Percentiles rank a stretch among this genome's conserved stretches.
Conservation (phyloP, 192 early-diverging fungal species). For the Piromyces sp. region DNA sequence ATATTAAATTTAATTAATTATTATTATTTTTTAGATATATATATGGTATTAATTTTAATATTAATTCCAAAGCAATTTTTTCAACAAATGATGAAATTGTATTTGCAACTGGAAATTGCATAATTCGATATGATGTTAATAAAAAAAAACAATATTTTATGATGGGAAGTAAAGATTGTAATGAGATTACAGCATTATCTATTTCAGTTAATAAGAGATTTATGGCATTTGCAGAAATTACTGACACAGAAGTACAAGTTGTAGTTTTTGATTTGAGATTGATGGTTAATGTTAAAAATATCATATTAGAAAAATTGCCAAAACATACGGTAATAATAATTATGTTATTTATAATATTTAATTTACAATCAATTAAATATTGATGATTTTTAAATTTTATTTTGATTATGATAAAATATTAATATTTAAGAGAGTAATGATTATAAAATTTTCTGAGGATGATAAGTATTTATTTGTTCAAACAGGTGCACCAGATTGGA, state of each 20-base stretch:
- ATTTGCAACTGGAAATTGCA: not conserved
- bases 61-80: not conserved
- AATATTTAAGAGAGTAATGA: not conserved
- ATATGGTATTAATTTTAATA: not conserved
- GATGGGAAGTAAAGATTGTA: not conserved
- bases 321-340: not conserved
- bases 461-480: not conserved
- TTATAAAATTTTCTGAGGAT: not conserved
- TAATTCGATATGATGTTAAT: not conserved
- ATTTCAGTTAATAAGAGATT: not conserved
- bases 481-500: not conserved
- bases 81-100: not conserved
- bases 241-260: not conserved
- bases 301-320: not conserved
- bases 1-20: too few relatives aligned
- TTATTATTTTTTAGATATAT: not conserved
- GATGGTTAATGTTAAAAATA: not conserved
- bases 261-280: not conserved
- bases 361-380: too few relatives aligned
- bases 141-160: not conserved
- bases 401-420: too few relatives aligned
- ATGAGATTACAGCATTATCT: not conserved
- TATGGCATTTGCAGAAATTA: not conserved
- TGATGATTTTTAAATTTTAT: too few relatives aligned
- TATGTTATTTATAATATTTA: too few relatives aligned